Evolutionary conservation across 805 yeast species (phyloP).

Genomic region (Metschnikowia arizonensis): DNA sequence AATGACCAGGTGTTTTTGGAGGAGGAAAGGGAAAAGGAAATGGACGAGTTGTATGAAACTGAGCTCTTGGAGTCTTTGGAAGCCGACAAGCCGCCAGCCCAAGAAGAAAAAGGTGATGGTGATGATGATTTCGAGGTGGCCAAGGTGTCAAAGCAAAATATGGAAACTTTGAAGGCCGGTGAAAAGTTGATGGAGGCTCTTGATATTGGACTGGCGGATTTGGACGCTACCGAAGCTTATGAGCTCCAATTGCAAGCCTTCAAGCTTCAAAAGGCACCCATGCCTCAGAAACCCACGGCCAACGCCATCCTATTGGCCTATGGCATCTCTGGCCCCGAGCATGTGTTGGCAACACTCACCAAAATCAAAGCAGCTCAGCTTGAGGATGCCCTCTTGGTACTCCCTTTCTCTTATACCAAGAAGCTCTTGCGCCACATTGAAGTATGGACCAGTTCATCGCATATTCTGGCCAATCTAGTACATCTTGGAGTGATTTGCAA

Average conservation of each 20-base stretch:
- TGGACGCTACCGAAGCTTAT: constrained; percentile 53
- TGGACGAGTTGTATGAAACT: constrained; percentile 88
- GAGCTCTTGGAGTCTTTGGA: constrained; percentile 47
- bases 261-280: constrained; percentile 36
- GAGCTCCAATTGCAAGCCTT: constrained; percentile 40
- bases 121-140: constrained; percentile 52
- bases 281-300: constrained; percentile 58
- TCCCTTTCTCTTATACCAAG: constrained; percentile 82
- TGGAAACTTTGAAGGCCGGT: constrained; percentile 91
- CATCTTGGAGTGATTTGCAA: constrained; percentile 66
- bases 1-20: constrained; percentile 95
- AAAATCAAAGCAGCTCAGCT: constrained; percentile 79
- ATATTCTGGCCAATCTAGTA: constrained; percentile 39
- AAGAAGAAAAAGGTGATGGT: constrained; percentile 36
- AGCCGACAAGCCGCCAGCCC: constrained; percentile 13
- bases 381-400: constrained; percentile 86
- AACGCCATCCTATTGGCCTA: constrained; percentile 74
- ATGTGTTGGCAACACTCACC: constrained; percentile 67
- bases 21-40: constrained; percentile 93
- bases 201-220: constrained; percentile 73
- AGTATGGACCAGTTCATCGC: constrained; percentile 57
- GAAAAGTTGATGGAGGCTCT: constrained; percentile 89
- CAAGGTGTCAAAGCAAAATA: constrained; percentile 74
- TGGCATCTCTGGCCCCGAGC: constrained; percentile 65
- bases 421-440: constrained; percentile 69